Evolutionary conservation across 2,329 filamentous ascomycete species (phyloP), one percentile per base, ranked within the genome.

Genomic region (Teratosphaeria gauchensis): DNA sequence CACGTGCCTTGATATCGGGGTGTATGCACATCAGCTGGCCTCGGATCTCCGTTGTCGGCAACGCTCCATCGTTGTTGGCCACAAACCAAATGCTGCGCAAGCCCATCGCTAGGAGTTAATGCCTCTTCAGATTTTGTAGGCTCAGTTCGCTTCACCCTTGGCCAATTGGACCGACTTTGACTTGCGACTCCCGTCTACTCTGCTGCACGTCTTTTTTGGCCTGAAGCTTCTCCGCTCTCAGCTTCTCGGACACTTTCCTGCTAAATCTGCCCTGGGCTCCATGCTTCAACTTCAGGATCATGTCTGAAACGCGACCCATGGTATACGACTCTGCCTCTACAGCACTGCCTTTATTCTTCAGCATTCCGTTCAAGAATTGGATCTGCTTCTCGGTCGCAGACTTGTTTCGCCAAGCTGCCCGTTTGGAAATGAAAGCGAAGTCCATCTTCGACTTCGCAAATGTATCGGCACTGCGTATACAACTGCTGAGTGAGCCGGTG

Each of bases 231-330:
- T 68, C 69, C 2, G 66, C 68, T 32, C 68, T 71, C 24, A 70
- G 72, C 67, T 72, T 77, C 54, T 69, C 65, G 35, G 33, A 58
- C 30, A 53, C 53, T 21, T 67, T 63, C 53, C 63, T 63, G 12
- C 64, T 65, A 82, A 90, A 75, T 75, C 83, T 62, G 74, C 88
- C 72, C 78, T 83, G 78, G 0, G 89, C 90, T 0, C 92, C 92
- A 70, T 94, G 88, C 72, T 87, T 92, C 61, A 96, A 70, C 73
- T 95, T 95, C 7, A 90, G 95, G 63, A 97, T 95, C 87, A 95
- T 92, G 71, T 96, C 92, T 4, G 82, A 82, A 4, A 91, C 92
- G 69, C 84, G 84, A 7, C 92, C 92, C 69, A 92, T 94, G 14
- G 82, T 91, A 59, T 95, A 67, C 31, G 85, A 80, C 31, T 84